phyloP scores from a whole-genome alignment of 306 rosid species.

The Datisca glomerata region DNA sequence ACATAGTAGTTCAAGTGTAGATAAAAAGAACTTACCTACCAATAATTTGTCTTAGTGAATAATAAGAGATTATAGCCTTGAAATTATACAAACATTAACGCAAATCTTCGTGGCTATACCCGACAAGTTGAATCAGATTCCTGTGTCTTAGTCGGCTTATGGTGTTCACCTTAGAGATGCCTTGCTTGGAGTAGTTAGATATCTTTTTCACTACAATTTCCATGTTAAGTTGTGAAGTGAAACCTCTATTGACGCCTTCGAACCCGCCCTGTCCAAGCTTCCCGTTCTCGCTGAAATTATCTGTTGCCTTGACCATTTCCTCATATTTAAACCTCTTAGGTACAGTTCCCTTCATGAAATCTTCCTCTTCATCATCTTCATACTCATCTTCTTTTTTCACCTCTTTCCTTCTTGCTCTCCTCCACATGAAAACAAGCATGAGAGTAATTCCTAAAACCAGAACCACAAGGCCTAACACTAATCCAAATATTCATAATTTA shows the following conservation, averaged over 20 bases:
- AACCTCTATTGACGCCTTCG: no score
- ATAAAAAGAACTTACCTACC: no score
- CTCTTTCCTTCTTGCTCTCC: neutral
- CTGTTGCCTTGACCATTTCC: slow-evolving; percentile 6
- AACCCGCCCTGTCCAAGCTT: no score
- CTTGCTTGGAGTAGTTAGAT: slow-evolving; percentile 6
- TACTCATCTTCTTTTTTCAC: slow-evolving; percentile 3
- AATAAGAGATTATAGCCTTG: no score
- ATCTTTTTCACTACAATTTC: slow-evolving; percentile 5
- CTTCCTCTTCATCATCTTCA: slow-evolving; percentile 8
- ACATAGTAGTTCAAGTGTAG: no score
- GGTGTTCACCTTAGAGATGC: slow-evolving; percentile 8
- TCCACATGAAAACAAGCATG: neutral
- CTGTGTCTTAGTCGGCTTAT: slow-evolving; percentile 8
- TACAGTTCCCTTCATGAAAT: slow-evolving; percentile 4
- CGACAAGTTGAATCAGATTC: slow-evolving; percentile 7
- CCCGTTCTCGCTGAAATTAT: neutral
- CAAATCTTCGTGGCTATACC: slow-evolving; percentile 6
- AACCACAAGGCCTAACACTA: neutral
- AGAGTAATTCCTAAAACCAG: neutral
- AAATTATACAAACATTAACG: no score
- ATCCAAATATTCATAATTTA: neutral
- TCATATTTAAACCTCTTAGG: slow-evolving; percentile 5
- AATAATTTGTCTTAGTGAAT: no score
- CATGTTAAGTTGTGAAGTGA: neutral